Base-by-base conservation (phyloP, 768 basidiomycete species). In the Rhizopogon sp. region DNA sequence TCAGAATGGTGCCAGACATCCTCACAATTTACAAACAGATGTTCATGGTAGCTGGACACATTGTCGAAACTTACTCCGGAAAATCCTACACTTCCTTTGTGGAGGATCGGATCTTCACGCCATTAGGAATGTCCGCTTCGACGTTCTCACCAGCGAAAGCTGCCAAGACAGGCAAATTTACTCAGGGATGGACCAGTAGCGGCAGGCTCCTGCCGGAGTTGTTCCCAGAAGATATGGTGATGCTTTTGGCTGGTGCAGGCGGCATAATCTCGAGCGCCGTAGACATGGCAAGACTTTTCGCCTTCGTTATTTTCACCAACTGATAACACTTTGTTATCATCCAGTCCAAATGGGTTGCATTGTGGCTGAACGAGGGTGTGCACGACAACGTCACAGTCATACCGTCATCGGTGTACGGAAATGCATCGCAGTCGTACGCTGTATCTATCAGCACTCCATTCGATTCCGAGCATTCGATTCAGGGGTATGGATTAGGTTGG, bases 401-500 rank as follows among this genome's bases (percentile, higher is more conserved):
- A 20, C 73, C 77, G 0, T 41, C 43, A 2, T 51, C 60, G 14
- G 62, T 66, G 6, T 66, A 73, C 47, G 58, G 60, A 6, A 67
- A 66, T 35, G 60, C 62, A 3, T 73, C 75, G 0, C 61, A 67
- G 6, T 66, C 72, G 4, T 69, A 69, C 40, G 52, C 67, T 0
- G 56, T 78, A 37, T 44, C 42, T 1, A 6, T 54, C 14, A 43
- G 47, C n/a, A 57, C 60, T 11, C 53, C 62, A 1, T 3, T 5
- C 6, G 22, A 60, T 39, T 49, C 61, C 1, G 59, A 60, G 17
- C 17, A 58, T 0, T 74, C 76, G 0, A 58, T 74, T 37, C 10
- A 41, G 1, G 73, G 67, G 5, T 80, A 79, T 57, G 76, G 73
- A 3, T 58, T 76, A 61, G 78, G 79, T 3, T 79, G 77, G 77